Base-by-base conservation (phyloP, 495 filamentous ascomycete species). In the Sphaerosporella brunnea region DNA sequence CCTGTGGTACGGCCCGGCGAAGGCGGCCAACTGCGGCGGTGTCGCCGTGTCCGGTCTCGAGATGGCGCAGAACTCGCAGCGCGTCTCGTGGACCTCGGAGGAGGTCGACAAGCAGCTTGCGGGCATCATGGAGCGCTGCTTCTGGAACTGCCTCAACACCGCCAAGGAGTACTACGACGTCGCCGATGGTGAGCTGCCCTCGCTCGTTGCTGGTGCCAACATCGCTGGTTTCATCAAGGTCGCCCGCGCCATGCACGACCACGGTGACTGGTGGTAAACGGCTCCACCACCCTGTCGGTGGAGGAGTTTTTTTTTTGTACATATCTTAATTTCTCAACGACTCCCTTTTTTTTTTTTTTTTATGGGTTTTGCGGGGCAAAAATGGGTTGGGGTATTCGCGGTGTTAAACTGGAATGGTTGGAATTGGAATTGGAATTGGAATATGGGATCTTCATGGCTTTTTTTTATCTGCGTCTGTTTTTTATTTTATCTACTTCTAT, bases 191-290 rank as follows among this genome's bases (percentile, higher is more conserved):
- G 80, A 82, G 64, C 77, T 93, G 54, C 90, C 90, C 51, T 83
- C 77, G 50, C 68, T 97, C 56, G 86, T 95, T 20, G 84, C 83
- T 53, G 90, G 90, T 57, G 79, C 74, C 69, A 97, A 97, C 69
- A 92, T 97, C 68, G 90, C 90, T 45, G 90, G 90, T 40, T 97
- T 95, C 68, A 79, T 78, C 63, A 97, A 96, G 78, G 90, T 95
- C 38, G 90, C 79, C 34, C 74, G 74, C 54, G 88, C 90, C 58
- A 96, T 95, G 87, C 73, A 80, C 61, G 85, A 90, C 62, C 88
- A 94, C 64, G 90, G 90, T 60, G 88, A 96, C 68, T 97, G 87
- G 88, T 97, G 86, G 86, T n/a, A n/a, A n/a, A n/a, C n/a, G n/a
- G n/a, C n/a, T n/a, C n/a, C n/a, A n/a, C n/a, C n/a, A n/a, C n/a